Evolutionary conservation across 1,139 yeast genomes (phyloP), one percentile per base, ranked within the genome.

Genomic region (Saccharomyces pastorianus): DNA sequence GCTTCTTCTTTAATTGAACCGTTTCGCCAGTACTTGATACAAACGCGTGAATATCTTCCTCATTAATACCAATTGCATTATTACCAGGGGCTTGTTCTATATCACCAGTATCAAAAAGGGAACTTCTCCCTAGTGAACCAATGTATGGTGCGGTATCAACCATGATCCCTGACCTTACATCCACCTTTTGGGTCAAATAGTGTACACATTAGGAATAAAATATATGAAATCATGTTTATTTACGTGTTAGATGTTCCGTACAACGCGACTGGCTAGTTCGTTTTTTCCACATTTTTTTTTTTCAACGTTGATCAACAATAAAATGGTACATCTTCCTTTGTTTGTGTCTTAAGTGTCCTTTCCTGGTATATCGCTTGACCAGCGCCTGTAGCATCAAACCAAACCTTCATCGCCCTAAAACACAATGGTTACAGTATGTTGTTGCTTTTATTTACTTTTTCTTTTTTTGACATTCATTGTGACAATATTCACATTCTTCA

Each of bases 391-490:
- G 9, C 44, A 38, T 11, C 13, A 17, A 38, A 38, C 25, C 44
- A 38, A 25, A 38, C 20, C 13, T 17, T 38, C 25, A 17, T 5
- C 25, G 13, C 23, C 23, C 17, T 25, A 20, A 28, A 27, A 47
- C 47, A 47, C 29, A n/a, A 59, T 59, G 61, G 61, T 55, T 54
- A 57, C 60, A 52, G 61, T 59, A 59, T 57, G 61, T 53, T 34
- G 25, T 27, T 31, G 34, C 17, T 29, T 23, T 4, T 14, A 44
- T 7, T 25, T n/a, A 27, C 13, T 6, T 34, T 38, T 9, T 38
- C 8, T 20, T 20, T 38, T 38, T 38, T 9, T 26, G 42, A 7
- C 42, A 8, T 17, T 38, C 23, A 38, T 17, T 38, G 23, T 38
- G 23, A 11, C 42, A 14, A 14, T 38, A 9, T 17, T 20, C 44